phyloP scores from a whole-genome alignment of 352 stramenopile genomes.

The Globisporangium polare region DNA sequence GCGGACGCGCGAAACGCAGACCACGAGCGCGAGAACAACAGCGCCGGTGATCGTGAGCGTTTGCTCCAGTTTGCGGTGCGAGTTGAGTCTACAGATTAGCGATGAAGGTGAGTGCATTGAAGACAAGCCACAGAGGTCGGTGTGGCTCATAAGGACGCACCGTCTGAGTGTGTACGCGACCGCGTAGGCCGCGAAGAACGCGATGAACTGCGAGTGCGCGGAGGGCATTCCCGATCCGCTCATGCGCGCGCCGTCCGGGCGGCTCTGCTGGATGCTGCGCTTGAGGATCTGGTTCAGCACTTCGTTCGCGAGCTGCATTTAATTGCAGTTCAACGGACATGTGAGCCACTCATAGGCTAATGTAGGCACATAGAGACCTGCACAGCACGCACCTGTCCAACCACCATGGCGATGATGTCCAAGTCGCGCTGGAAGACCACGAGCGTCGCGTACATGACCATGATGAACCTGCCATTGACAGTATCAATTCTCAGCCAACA shows the following conservation, averaged over 20 bases:
- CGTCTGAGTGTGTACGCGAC: constrained; percentile 66
- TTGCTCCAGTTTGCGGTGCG: constrained; percentile 55
- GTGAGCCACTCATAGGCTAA: neutral
- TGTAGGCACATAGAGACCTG: neutral
- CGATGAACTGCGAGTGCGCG: constrained; percentile 77
- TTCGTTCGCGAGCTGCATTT: constrained; percentile 57
- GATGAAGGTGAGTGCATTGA: neutral
- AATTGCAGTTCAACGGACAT: neutral
- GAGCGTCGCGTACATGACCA: constrained; percentile 80
- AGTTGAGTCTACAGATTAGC: constrained; percentile 33
- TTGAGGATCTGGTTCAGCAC: constrained; percentile 80
- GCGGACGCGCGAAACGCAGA: constrained; percentile 71
- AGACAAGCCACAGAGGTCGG: neutral
- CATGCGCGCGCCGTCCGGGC: constrained; percentile 60
- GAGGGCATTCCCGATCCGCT: constrained; percentile 73
- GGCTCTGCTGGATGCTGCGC: constrained; percentile 62
- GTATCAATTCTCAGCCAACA: neutral
- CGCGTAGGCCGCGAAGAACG: constrained; percentile 73
- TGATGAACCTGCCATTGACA: constrained; percentile 54
- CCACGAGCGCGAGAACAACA: constrained; percentile 40
- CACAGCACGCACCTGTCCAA: constrained; percentile 50
- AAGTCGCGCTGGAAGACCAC: constrained; percentile 77
- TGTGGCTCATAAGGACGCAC: constrained; percentile 17
- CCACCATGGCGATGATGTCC: constrained; percentile 62
- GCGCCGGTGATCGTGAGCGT: constrained; percentile 48